Base-by-base conservation (phyloP, 2,329 filamentous ascomycete species). In the Clonostachys chloroleuca region DNA sequence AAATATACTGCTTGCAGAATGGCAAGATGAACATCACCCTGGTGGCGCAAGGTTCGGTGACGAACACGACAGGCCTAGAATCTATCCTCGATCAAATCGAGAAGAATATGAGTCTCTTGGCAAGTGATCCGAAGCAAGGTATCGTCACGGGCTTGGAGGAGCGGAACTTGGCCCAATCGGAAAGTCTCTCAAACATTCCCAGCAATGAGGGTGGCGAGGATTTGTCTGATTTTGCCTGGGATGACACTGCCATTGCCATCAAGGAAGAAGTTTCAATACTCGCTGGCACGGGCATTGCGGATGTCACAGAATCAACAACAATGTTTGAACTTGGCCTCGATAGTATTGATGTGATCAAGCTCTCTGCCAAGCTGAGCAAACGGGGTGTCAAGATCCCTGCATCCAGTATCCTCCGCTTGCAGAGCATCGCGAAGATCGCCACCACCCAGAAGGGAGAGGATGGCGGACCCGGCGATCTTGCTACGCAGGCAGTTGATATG, bases 271-370 rank as follows among this genome's bases (percentile, higher is more conserved):
- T 96, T 40, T 79, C 86, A 2, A 56, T 59, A 1, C 68, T 96
- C 6, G 80, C 84, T 1, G 76, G 74, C 0, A 59, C 84, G 0
- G 60, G 77, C 0, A 60, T 65, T 4, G 61, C 72, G 2, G 65
- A 74, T 0, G 69, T 96, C 36, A 62, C 67, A 2, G 77, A 80
- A 45, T 65, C 72, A 7, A 81, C 81, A 0, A 86, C 86, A 0
- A 80, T 96, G 12, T 84, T 95, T 37, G 84, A 92, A 55, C 75
- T 96, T 34, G 92, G 92, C 0, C 75, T 96, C 7, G 92, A 96
- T 69, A 96, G 92, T 58, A 95, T 96, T 49, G 92, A 96, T 63
- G 80, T 87, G 2, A 92, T 96, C 62, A 95, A 90, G 56, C 69
- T 96, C 0, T 86, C 88, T 0, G 84, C 89, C 0, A 78, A 83